Conservation (phyloP, 176 grass and related monocot genomes). For the Pontederia crassipes region DNA sequence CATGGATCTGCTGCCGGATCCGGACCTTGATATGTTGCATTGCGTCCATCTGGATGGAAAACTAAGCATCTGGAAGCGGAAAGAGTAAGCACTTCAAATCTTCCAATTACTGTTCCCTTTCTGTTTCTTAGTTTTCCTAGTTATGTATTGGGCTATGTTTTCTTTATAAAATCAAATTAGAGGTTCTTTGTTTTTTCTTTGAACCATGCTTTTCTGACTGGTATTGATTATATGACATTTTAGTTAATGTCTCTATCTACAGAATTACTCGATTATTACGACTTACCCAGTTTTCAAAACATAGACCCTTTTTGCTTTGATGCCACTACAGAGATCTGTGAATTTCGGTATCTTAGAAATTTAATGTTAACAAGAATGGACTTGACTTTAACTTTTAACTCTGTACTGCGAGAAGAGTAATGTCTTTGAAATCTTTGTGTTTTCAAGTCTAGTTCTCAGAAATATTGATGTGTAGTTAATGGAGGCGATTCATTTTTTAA, state of each 20-base stretch:
- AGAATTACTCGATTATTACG: too few relatives aligned
- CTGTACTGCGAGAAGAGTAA: too few relatives aligned
- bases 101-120: background rate
- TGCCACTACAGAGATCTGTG: too few relatives aligned
- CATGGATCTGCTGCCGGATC: conserved; percentile 68
- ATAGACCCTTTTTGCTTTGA: too few relatives aligned
- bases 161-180: background rate
- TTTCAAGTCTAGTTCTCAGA: background rate
- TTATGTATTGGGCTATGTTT: background rate
- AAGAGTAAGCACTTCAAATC: conserved; percentile 31
- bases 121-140: background rate
- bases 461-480: background rate
- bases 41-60: conserved; percentile 88
- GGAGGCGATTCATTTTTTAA: too few relatives aligned
- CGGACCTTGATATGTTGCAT: conserved; percentile 56
- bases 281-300: too few relatives aligned
- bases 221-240: too few relatives aligned
- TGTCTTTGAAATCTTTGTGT: background rate
- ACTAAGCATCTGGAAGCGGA: conserved; percentile 86
- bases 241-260: too few relatives aligned
- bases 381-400: too few relatives aligned
- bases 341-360: too few relatives aligned
- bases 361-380: too few relatives aligned
- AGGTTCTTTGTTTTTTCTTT: background rate
- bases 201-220: too few relatives aligned